Conservation (phyloP, 1,284 basidiomycete species). For the Ceratobasidium sp. region DNA sequence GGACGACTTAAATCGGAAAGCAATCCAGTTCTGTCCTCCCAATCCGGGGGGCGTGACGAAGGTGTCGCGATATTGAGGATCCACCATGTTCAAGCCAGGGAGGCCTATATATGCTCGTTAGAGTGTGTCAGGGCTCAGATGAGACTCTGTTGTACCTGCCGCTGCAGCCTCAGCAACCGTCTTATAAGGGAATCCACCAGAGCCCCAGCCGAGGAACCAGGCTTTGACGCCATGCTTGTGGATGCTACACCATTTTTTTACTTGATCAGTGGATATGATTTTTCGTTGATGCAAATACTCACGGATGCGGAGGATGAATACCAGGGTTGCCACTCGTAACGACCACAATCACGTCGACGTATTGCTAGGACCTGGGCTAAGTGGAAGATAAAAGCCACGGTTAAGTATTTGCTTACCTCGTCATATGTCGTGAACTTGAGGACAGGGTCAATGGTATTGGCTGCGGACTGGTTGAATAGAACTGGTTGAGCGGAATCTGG, state of each 20-base stretch:
- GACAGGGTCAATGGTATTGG: conserved; percentile 3
- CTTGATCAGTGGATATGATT: no score
- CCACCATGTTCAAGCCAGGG: conserved; percentile 27
- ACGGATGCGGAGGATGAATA: conserved; percentile 32
- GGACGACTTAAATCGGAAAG: conserved; percentile 36
- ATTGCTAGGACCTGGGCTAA: conserved; percentile 17
- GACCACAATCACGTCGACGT: conserved; percentile 39
- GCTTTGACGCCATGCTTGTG: conserved; percentile 35
- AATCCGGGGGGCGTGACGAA: conserved; percentile 33
- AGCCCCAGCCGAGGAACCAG: conserved; percentile 37
- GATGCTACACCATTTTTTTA: background rate
- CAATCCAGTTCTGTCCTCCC: conserved; percentile 39
- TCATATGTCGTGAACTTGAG: conserved; percentile 31
- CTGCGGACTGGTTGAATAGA: conserved; percentile 2
- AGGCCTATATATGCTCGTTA: conserved; percentile 5
- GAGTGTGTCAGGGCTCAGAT: background rate
- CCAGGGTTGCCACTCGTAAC: conserved; percentile 27
- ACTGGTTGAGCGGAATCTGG: conserved; percentile 15
- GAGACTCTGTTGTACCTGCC: conserved; percentile 10
- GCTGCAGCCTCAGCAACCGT: conserved; percentile 33
- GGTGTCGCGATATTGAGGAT: conserved; percentile 36
- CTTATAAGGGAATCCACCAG: conserved; percentile 33
- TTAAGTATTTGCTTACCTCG: background rate
- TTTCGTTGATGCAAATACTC: background rate
- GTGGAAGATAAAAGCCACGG: no score